Conservation (phyloP, 345 rosid species). For the Capsella bursapastoris region DNA sequence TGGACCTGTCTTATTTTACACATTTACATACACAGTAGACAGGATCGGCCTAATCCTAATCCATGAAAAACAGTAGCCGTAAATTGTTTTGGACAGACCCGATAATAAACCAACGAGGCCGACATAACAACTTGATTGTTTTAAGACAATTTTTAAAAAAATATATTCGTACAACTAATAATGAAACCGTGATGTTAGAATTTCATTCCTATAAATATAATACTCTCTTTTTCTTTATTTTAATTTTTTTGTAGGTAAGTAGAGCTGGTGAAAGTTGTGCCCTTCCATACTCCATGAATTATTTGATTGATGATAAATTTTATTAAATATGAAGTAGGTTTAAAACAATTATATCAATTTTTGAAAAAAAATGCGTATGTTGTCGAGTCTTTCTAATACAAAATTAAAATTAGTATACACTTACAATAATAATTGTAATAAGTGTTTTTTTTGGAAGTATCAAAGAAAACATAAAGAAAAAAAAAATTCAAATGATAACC, state of each 20-base stretch:
- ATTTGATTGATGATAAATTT: not conserved
- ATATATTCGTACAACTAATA: not conserved
- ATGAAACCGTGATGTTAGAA: not conserved
- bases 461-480: not conserved
- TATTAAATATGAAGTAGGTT: not conserved
- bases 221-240: not conserved
- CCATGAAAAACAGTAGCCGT: not conserved
- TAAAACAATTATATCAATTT: not conserved
- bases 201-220: not conserved
- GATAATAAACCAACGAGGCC: too few relatives aligned
- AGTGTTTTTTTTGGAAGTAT: too few relatives aligned
- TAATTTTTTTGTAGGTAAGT: not conserved
- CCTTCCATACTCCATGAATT: not conserved
- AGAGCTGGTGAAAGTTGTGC: slow-evolving; percentile 18
- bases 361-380: not conserved
- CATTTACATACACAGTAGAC: too few relatives aligned
- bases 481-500: slow-evolving; percentile 22
- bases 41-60: not conserved
- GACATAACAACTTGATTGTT: slow-evolving; percentile 5
- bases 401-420: too few relatives aligned
- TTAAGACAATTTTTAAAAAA: not conserved
- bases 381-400: too few relatives aligned
- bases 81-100: slow-evolving; percentile 4
- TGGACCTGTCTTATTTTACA: too few relatives aligned
- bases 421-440: too few relatives aligned